Percentiles rank a stretch among this genome's conserved stretches.
phyloP scores from a whole-genome alignment of 345 rosid genomes.

The Syzygium jambos region DNA sequence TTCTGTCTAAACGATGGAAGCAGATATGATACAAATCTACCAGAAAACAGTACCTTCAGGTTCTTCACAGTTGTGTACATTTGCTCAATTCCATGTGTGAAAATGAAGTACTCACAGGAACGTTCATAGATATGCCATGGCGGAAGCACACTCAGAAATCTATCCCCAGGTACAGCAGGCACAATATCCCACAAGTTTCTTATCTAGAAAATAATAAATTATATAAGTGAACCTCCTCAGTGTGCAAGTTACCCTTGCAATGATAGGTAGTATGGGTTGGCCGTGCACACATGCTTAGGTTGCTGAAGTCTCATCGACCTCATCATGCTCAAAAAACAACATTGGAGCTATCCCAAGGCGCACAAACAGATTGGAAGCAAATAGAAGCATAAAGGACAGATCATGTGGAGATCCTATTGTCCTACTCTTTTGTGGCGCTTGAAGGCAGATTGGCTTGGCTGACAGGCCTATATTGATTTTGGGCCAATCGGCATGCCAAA shows the following conservation, averaged over 20 bases:
- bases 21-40: neutral
- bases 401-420: neutral
- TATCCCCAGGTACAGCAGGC: slow-evolving; percentile 70
- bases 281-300: neutral
- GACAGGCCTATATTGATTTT: neutral
- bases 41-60: slow-evolving; percentile 43
- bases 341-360: neutral
- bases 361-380: neutral
- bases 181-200: slow-evolving; percentile 57
- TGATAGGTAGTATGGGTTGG: neutral
- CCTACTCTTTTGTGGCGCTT: neutral
- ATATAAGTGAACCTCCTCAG: neutral
- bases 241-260: neutral
- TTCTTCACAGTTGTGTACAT: slow-evolving; percentile 67
- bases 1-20: neutral
- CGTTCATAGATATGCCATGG: slow-evolving; percentile 95
- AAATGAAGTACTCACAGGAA: slow-evolving; percentile 70
- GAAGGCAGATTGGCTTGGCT: neutral
- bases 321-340: neutral
- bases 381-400: neutral
- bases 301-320: neutral
- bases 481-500: neutral
- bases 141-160: slow-evolving; percentile 81
- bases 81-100: slow-evolving; percentile 72
- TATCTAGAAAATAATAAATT: slow-evolving; percentile 28